Evolutionary conservation across 331 rosid genomes (phyloP), one percentile per base, ranked within the genome.

Genomic region (Erythrophleum ivorense): DNA sequence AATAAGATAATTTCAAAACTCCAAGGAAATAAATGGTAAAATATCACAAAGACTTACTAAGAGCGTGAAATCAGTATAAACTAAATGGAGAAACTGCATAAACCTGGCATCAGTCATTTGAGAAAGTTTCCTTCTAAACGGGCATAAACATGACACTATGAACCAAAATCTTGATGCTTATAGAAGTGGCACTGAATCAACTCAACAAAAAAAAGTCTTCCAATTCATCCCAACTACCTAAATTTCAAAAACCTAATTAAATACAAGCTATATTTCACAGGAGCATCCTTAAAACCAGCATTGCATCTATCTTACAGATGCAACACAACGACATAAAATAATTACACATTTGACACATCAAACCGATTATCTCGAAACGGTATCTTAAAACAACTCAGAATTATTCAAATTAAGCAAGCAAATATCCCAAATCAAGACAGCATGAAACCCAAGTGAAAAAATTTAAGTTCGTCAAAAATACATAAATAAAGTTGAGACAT

Each of bases 361-460:
- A 58, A 76, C 80, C 80, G 34, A 48, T 81, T 64, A 65, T 77
- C 84, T 79, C 80, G 29, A 18, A 59, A 79, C 62, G 63, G 78
- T 16, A 60, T 55, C 73, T 36, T 0, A 65, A 76, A 84, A 33
- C 79, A 74, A 80, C 78, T 14, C 19, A 14, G 7, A 68, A 58
- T 21, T 48, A 13, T 3, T 13, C 58, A 53, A 80, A 85, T 49
- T 79, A n/a, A 58, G 60, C 77, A 43, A 41, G 40, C 67, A 34
- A 70, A 54, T 5, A 75, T 45, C 53, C 48, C 55, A n/a, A 68
- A 52, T 71, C 53, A 63, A 43, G 60, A 29, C 31, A 46, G 69
- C 64, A 68, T 19, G 65, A 78, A 70, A 79, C 81, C 59, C 77
- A 73, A 10, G 65, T 3, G 29, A 11, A 9, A 14, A 49, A 29